These are phyloP conservation scores for Ceratocystis lukuohia DNA, from an alignment of 2,329 filamentous ascomycete species.

Conservation along the genomic window DNA sequence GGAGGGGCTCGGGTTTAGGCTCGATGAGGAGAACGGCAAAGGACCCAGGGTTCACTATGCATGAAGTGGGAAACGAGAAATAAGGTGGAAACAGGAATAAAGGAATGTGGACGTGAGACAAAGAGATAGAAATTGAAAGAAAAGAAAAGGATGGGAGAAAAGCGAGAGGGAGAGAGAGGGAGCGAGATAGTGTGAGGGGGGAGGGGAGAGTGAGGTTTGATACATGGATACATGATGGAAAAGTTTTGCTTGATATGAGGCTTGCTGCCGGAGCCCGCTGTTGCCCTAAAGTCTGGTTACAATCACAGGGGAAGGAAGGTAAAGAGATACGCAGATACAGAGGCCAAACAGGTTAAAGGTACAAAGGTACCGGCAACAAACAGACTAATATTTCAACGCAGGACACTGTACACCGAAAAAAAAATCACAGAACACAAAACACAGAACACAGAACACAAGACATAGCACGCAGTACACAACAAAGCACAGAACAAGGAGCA, in stretches of 20 bases:
- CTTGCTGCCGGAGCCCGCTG: background rate
- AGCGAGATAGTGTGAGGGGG: background rate
- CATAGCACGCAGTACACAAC: too few relatives aligned
- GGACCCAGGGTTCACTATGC: background rate
- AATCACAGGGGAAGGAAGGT: background rate
- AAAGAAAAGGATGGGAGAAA: background rate
- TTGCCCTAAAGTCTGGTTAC: background rate
- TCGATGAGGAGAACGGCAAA: background rate
- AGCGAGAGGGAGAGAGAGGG: background rate
- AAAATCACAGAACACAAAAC: too few relatives aligned
- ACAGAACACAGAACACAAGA: too few relatives aligned
- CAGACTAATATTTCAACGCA: too few relatives aligned
- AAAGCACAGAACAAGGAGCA: too few relatives aligned
- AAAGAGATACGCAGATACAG: background rate
- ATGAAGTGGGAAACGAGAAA: too few relatives aligned
- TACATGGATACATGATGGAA: background rate
- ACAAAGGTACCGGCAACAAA: background rate
- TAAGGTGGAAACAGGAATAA: too few relatives aligned
- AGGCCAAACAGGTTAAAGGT: background rate
- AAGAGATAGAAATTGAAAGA: background rate
- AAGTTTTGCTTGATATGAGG: background rate
- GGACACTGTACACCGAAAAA: too few relatives aligned
- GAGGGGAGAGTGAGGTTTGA: background rate
- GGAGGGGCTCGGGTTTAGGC: background rate
- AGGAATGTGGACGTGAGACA: too few relatives aligned